Conservation (phyloP, 148 eudicot genomes). For the Diospyros kaki region DNA sequence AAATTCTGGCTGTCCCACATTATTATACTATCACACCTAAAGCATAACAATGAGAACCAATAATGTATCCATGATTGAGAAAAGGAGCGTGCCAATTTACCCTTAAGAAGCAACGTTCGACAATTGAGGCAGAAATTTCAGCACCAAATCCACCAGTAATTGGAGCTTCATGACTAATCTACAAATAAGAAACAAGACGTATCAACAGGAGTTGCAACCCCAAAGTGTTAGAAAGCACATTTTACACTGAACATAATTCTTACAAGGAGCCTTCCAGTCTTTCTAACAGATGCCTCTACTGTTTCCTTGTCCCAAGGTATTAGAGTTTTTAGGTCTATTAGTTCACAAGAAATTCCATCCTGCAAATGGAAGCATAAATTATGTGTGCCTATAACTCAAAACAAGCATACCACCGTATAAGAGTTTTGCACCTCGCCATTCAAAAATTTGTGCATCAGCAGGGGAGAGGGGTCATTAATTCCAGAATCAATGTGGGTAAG, state of each 20-base stretch:
- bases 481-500: neutral
- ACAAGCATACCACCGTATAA: neutral
- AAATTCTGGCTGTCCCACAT: neutral
- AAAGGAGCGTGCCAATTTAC: constrained; percentile 30
- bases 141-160: constrained; percentile 99
- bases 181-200: constrained; percentile 15
- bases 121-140: constrained; percentile 89
- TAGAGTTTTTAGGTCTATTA: constrained; percentile 86
- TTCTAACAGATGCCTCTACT: constrained; percentile 87
- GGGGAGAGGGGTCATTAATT: too few relatives aligned
- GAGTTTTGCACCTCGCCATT: neutral
- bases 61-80: neutral
- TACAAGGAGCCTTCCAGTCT: constrained; percentile 95
- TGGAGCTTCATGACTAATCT: constrained; percentile 99
- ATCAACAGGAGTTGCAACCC: constrained; percentile 16
- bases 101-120: constrained; percentile 92
- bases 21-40: neutral
- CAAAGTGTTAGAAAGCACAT: constrained; percentile 3
- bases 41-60: neutral
- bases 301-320: constrained; percentile 98
- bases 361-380: constrained; percentile 23
- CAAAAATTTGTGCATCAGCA: neutral
- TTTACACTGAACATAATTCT: constrained; percentile 17
- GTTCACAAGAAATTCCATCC: constrained; percentile 97
- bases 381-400: neutral